Evolutionary conservation across 2,329 filamentous ascomycete genomes (phyloP).

Genomic region (Fusarium ramigenum): DNA sequence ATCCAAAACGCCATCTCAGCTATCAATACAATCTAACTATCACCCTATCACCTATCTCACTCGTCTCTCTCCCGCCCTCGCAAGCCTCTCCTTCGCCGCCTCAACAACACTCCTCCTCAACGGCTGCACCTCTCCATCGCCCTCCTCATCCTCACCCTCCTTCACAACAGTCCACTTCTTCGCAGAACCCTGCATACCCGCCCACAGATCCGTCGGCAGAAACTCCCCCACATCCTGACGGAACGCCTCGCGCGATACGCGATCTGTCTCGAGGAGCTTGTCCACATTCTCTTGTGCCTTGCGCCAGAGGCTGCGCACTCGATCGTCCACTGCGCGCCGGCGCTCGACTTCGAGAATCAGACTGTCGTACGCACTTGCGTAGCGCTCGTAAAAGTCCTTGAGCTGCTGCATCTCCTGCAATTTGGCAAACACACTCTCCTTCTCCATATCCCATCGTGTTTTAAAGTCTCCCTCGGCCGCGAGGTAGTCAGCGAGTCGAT

Average conservation of each 20-base stretch:
- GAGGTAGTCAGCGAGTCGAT: conserved; percentile 71
- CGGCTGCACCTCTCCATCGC: conserved; percentile 19
- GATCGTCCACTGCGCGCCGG: conserved; percentile 75
- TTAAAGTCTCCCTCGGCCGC: conserved; percentile 71
- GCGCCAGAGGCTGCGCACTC: conserved; percentile 76
- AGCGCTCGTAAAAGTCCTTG: conserved; percentile 85
- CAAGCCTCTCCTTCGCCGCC: conserved; percentile 35
- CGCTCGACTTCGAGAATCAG: conserved; percentile 86
- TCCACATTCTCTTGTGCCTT: conserved; percentile 83
- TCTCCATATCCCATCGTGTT: conserved; percentile 77
- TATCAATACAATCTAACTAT: neutral
- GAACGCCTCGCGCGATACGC: conserved; percentile 78
- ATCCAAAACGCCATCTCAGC: neutral
- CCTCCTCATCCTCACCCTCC: conserved; percentile 41
- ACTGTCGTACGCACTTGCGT: conserved; percentile 83
- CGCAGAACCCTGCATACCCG: conserved; percentile 72
- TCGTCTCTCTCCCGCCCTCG: conserved; percentile 6
- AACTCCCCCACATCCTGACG: conserved; percentile 85
- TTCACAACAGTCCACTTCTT: conserved; percentile 61
- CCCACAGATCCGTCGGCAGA: conserved; percentile 89
- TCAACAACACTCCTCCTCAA: conserved; percentile 39
- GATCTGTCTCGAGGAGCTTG: conserved; percentile 77
- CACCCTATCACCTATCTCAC: neutral
- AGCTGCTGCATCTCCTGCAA: conserved; percentile 82
- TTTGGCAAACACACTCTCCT: conserved; percentile 71